phyloP scores from a whole-genome alignment of 441 rosid species.

The Rhodomyrtus psidioides region DNA sequence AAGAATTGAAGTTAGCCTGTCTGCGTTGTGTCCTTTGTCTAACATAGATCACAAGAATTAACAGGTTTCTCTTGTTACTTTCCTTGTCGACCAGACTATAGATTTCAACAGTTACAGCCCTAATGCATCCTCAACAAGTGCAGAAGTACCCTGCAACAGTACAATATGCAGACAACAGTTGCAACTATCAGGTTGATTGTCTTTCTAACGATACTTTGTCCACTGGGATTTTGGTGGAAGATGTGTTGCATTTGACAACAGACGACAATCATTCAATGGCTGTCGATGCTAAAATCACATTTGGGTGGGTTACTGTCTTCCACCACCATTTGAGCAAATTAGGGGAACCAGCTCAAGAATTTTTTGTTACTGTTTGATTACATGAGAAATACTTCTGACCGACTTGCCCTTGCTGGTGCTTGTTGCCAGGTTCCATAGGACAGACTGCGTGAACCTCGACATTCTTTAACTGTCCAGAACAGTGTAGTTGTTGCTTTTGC shows the following conservation, averaged over 20 bases:
- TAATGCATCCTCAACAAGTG: conserved; percentile 62
- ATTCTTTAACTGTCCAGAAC: not conserved
- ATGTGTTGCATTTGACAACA: conserved; percentile 36
- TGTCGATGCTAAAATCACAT: conserved; percentile 43
- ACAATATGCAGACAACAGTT: conserved; percentile 35
- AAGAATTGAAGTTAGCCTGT: not conserved
- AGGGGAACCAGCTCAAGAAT: not conserved
- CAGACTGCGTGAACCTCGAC: not conserved
- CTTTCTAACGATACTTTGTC: conserved; percentile 73
- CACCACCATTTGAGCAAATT: not conserved
- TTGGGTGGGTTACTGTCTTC: conserved; percentile 46
- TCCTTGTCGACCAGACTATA: conserved; percentile 28
- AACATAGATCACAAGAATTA: not conserved
- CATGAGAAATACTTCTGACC: not conserved
- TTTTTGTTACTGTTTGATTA: not conserved
- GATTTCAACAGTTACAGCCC: conserved; percentile 64
- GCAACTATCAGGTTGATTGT: conserved; percentile 64
- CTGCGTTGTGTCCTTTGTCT: not conserved
- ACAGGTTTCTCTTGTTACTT: not conserved
- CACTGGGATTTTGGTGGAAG: too few relatives aligned
- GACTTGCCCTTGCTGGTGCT: not conserved
- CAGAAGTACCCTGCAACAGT: conserved; percentile 58
- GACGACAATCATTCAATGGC: conserved; percentile 28
- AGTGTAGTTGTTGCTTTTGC: not conserved
- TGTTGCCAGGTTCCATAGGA: not conserved